Evolutionary conservation across 176 grass and related monocot genomes (phyloP).

Genomic region (Paspalum notatum): DNA sequence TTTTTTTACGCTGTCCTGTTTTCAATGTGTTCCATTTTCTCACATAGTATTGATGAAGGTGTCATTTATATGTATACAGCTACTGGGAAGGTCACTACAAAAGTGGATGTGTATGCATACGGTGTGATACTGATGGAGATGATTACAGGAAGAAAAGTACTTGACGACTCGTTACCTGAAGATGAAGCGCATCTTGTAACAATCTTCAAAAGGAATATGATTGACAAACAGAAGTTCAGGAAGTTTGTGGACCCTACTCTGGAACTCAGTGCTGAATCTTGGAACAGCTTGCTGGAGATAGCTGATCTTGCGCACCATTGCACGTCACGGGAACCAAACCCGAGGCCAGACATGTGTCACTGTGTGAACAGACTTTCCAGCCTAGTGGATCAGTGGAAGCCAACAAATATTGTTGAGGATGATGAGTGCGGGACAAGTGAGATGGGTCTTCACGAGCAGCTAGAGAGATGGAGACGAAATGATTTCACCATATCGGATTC

Average conservation of each 20-base stretch:
- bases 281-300: constrained; percentile 67
- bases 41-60: constrained; percentile 25
- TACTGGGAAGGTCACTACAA: constrained; percentile 94
- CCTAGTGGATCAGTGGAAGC: constrained; percentile 76
- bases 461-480: constrained; percentile 71
- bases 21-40: background rate
- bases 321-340: constrained; percentile 70
- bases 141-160: constrained; percentile 85
- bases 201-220: constrained; percentile 72
- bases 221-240: constrained; percentile 75
- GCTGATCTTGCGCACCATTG: constrained; percentile 89
- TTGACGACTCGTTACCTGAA: constrained; percentile 83
- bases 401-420: constrained; percentile 44
- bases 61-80: constrained; percentile 56
- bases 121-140: constrained; percentile 98
- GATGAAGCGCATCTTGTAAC: constrained; percentile 83
- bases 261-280: constrained; percentile 58
- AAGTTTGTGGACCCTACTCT: constrained; percentile 71
- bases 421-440: constrained; percentile 42
- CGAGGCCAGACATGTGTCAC: constrained; percentile 94
- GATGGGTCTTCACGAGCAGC: constrained; percentile 59
- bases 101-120: constrained; percentile 95
- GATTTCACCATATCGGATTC: constrained; percentile 64
- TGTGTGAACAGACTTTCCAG: constrained; percentile 75
- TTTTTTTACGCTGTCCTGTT: background rate